Conservation (phyloP, 1,284 basidiomycete genomes). For the Trichosporon coremiiforme region DNA sequence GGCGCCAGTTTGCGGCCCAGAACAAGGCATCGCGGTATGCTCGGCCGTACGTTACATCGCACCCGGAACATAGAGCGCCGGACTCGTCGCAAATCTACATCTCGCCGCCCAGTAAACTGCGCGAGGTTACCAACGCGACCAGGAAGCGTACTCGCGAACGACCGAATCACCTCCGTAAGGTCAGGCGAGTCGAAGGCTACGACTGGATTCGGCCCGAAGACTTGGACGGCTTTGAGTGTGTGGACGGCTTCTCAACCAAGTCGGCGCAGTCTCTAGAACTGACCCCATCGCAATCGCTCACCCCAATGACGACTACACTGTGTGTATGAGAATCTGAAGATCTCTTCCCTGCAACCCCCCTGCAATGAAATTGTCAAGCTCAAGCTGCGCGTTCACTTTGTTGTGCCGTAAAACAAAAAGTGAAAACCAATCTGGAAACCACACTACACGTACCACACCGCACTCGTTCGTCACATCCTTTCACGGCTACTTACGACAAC, state of each 20-base stretch:
- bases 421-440: constrained; percentile 5
- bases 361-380: constrained; percentile 11
- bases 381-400: constrained; percentile 9
- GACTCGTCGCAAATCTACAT: constrained; percentile 3
- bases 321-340: constrained; percentile 8
- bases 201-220: constrained; percentile 19
- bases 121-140: background rate
- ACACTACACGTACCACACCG: background rate
- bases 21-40: background rate
- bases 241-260: background rate
- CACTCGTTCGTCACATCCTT: background rate
- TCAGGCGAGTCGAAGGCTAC: constrained; percentile 14
- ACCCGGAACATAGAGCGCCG: background rate
- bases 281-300: background rate
- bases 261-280: background rate
- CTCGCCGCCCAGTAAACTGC: background rate
- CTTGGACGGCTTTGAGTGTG: constrained; percentile 20
- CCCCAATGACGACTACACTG: constrained; percentile 5
- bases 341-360: background rate
- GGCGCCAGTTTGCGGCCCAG: constrained; percentile 15
- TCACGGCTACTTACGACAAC: background rate
- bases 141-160: constrained; percentile 8
- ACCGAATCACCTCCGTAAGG: constrained; percentile 12
- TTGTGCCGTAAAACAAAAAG: constrained; percentile 10
- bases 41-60: background rate